Evolutionary conservation across 2,329 filamentous ascomycete genomes (phyloP).

Genomic region (Fusarium sp.): DNA sequence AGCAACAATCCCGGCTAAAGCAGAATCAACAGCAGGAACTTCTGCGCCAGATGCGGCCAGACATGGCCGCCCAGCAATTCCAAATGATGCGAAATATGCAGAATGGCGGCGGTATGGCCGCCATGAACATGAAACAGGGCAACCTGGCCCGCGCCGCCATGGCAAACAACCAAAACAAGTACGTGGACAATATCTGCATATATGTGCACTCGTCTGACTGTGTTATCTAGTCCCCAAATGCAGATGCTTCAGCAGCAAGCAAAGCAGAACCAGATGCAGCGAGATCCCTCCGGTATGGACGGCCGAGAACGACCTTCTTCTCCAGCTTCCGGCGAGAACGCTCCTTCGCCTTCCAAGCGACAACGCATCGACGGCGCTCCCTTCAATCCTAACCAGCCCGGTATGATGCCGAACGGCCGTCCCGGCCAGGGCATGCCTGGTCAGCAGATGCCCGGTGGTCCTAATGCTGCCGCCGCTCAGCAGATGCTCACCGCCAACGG

Average conservation of each 20-base stretch:
- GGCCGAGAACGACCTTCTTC: constrained; percentile 86
- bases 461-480: constrained; percentile 67
- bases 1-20: constrained; percentile 80
- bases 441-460: constrained; percentile 74
- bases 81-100: constrained; percentile 79
- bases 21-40: constrained; percentile 85
- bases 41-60: constrained; percentile 79
- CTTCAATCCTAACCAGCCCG: constrained; percentile 79
- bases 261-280: constrained; percentile 87
- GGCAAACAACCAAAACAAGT: constrained; percentile 84
- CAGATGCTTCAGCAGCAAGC: constrained; percentile 78
- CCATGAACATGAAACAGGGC: constrained; percentile 70
- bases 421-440: constrained; percentile 80
- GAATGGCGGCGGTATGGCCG: constrained; percentile 69
- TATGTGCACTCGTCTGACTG: constrained; percentile 26
- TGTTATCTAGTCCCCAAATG: constrained; percentile 74
- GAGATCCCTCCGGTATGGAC: constrained; percentile 90
- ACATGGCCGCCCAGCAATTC: constrained; percentile 69
- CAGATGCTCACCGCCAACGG: constrained; percentile 78
- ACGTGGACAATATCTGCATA: constrained; percentile 53
- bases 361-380: constrained; percentile 81
- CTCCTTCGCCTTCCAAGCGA: constrained; percentile 92
- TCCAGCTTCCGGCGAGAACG: constrained; percentile 87
- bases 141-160: constrained; percentile 82
- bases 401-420: constrained; percentile 82